Percentiles rank a stretch among this genome's conserved stretches.
phyloP scores from a whole-genome alignment of 371 early-diverging fungal genomes.

The Mortierella sp. region DNA sequence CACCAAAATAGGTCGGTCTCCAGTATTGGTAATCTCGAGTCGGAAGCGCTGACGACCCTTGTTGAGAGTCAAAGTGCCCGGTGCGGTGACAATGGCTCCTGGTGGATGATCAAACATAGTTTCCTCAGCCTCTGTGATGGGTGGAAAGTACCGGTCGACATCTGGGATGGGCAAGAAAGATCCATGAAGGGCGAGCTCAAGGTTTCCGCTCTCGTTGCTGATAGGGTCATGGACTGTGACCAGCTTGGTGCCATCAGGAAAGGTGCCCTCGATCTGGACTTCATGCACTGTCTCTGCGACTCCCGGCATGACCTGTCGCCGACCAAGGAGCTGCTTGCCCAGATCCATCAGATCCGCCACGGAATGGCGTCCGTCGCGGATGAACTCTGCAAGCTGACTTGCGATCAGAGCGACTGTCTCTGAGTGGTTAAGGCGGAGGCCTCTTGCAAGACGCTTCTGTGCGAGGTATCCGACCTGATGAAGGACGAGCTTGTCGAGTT shows the following conservation, averaged over 20 bases:
- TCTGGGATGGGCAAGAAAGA: constrained; percentile 86
- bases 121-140: constrained; percentile 55
- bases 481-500: constrained; percentile 91
- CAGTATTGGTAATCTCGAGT: constrained; percentile 88
- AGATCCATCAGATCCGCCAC: constrained; percentile 92
- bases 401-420: constrained; percentile 92
- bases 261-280: constrained; percentile 93
- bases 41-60: constrained; percentile 74
- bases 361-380: constrained; percentile 89
- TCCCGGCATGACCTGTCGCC: constrained; percentile 84
- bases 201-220: constrained; percentile 83
- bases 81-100: constrained; percentile 75
- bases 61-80: constrained; percentile 79
- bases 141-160: constrained; percentile 67
- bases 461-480: constrained; percentile 90
- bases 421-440: constrained; percentile 85
- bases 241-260: constrained; percentile 92
- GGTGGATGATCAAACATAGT: constrained; percentile 62
- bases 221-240: constrained; percentile 94
- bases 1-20: constrained; percentile 93
- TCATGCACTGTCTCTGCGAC: constrained; percentile 80
- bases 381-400: constrained; percentile 86
- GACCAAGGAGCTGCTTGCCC: constrained; percentile 90
- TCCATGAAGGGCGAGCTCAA: constrained; percentile 89
- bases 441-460: constrained; percentile 91